Conservation (phyloP, 805 yeast genomes). For the Lipomyces sp. region DNA sequence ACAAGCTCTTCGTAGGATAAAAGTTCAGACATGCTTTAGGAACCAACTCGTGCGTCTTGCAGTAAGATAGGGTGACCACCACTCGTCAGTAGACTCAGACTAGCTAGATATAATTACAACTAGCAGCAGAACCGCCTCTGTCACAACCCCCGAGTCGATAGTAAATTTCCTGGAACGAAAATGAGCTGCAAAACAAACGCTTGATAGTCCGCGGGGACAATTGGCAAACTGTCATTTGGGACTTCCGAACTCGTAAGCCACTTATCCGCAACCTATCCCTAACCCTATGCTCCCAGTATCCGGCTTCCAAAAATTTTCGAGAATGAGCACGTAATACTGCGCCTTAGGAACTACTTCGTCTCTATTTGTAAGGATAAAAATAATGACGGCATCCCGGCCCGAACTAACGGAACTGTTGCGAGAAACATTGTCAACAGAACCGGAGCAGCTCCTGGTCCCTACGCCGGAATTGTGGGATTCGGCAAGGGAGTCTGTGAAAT, state of each 20-base stretch:
- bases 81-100: no score
- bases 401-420: conserved; percentile 7
- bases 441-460: conserved; percentile 27
- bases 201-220: not conserved
- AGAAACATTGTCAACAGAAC: conserved; percentile 15
- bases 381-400: not conserved
- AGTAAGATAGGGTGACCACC: no score
- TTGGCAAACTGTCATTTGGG: not conserved
- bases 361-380: not conserved
- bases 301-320: not conserved
- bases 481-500: conserved; percentile 48
- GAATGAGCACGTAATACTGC: no score
- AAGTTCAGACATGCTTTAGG: no score
- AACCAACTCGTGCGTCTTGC: no score
- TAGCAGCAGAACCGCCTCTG: no score
- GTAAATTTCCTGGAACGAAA: no score
- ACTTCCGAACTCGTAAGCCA: not conserved
- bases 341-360: not conserved
- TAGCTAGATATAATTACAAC: no score
- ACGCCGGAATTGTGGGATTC: conserved; percentile 21
- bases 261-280: not conserved
- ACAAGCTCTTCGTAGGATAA: no score
- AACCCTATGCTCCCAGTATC: conserved; percentile 7
- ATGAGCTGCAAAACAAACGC: no score
- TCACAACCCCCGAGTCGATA: no score